Percentiles rank a stretch among this genome's conserved stretches.
phyloP scores from a whole-genome alignment of 345 rosid species.

The Durio zibethinus region DNA sequence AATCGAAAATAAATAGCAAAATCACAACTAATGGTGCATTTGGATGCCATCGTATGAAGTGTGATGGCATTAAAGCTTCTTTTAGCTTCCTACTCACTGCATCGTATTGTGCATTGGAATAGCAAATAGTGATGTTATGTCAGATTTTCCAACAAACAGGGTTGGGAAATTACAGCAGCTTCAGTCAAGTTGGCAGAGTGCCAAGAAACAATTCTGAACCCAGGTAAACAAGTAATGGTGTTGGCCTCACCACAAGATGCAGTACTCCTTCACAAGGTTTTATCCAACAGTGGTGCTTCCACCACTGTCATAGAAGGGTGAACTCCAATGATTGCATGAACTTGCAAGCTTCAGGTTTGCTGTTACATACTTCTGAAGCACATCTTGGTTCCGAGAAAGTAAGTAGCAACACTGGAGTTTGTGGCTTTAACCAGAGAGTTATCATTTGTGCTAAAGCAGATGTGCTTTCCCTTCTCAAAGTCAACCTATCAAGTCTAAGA shows the following conservation, averaged over 20 bases:
- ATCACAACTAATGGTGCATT: too few relatives aligned
- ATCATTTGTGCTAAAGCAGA: too few relatives aligned
- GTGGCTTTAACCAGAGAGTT: not conserved
- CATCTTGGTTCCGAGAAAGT: conserved; percentile 27
- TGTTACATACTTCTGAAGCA: conserved; percentile 30
- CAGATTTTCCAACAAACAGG: conserved; percentile 37
- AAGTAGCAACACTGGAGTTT: conserved; percentile 16
- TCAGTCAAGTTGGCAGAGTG: conserved; percentile 84
- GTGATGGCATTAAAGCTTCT: too few relatives aligned
- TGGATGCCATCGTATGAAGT: too few relatives aligned
- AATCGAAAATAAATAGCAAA: too few relatives aligned
- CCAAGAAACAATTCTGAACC: conserved; percentile 74
- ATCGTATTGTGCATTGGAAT: too few relatives aligned
- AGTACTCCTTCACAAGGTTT: conserved; percentile 40
- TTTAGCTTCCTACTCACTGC: too few relatives aligned
- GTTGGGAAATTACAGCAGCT: conserved; percentile 64
- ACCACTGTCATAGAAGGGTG: conserved; percentile 30
- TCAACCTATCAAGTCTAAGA: not conserved
- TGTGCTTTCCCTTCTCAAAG: not conserved
- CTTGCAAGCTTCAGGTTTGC: conserved; percentile 10
- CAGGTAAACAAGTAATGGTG: conserved; percentile 78
- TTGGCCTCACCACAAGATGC: conserved; percentile 51
- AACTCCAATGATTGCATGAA: conserved; percentile 23
- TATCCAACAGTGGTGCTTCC: conserved; percentile 24
- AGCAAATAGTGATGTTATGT: not conserved